A percentile compares a stretch with the other conserved stretches of the same genome.
Conservation (phyloP, 305 asterid genomes). For the Caryopteris hybrid region DNA sequence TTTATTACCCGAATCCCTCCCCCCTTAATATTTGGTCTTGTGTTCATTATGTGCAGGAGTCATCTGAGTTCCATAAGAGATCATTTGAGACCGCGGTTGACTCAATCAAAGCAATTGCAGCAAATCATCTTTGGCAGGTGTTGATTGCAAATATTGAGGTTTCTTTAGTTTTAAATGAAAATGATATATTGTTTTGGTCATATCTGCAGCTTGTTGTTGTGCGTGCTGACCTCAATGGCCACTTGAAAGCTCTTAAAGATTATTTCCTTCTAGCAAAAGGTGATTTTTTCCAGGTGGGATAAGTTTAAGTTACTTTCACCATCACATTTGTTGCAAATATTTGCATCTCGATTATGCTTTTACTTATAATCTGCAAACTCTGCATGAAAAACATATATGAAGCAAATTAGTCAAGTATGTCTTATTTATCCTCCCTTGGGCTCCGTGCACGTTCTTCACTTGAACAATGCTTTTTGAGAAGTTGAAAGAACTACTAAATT, state of each 20-base stretch:
- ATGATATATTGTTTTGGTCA: constrained; percentile 20
- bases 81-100: constrained; percentile 81
- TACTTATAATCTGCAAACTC: constrained; percentile 4
- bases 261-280: constrained; percentile 98
- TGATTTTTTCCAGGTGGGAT: constrained; percentile 90
- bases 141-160: constrained; percentile 20
- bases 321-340: neutral
- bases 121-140: constrained; percentile 99
- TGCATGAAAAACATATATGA: neutral
- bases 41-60: constrained; percentile 54
- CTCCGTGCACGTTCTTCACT: constrained; percentile 8
- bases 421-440: constrained; percentile 1
- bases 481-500: neutral
- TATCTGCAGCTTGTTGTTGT: constrained; percentile 89
- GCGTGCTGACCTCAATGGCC: constrained; percentile 98
- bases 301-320: neutral
- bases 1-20: neutral
- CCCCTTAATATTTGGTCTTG: neutral
- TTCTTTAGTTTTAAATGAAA: constrained; percentile 12
- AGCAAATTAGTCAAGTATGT: neutral
- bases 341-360: constrained; percentile 1
- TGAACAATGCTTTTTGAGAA: constrained; percentile 2
- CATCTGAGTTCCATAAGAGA: constrained; percentile 93
- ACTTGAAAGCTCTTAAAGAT: constrained; percentile 95
- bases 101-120: constrained; percentile 87